Base-by-base conservation (phyloP, 306 rosid species). In the Heteromeles arbutifolia region DNA sequence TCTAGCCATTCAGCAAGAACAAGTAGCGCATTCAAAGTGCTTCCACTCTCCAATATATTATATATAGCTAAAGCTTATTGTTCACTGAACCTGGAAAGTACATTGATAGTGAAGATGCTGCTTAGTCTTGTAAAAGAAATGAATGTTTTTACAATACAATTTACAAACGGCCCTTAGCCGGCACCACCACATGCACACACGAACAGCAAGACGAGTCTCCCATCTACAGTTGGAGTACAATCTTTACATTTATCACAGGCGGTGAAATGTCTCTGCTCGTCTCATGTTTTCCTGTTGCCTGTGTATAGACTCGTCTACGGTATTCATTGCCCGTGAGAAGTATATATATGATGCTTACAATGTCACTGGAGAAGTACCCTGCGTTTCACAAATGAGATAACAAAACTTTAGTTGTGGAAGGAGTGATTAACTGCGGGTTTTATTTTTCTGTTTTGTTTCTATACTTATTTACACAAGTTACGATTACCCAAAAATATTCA, bases 321-420 rank as follows among this genome's bases (percentile, higher is more conserved):
- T 18, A 62, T 58, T 39, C 73, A 65, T 73, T 62, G 50, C 75
- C 64, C 73, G 62, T 11, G 64, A 62, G 74, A 66, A 70, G 31
- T 44, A 34, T 21, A 7, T 1, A 37, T 28, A 28, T 62, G 84
- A 87, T 65, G 83, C 80, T 90, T 84, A 94, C 88, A 91, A 78
- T 80, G 78, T 88, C 83, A 94, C 96, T 3, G 98, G 90, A 79
- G 98, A 97, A 81, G 84, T 85, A 69, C 90, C 98, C 97, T 91
- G 85, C 57, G 79, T 72, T 77, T 69, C 65, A 19, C 66, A 62
- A 70, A 76, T 37, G 39, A 52, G 48, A 52, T 67, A 14, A 25
- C 28, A 56, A 50, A 32, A 59, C 63, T 50, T 82, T 43, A 75
- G 77, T 62, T 28, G 68, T 64, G 64, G 48, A 67, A 75, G 41